Base-by-base conservation (phyloP, 2,329 filamentous ascomycete genomes). In the Emericellopsis atlantica region DNA sequence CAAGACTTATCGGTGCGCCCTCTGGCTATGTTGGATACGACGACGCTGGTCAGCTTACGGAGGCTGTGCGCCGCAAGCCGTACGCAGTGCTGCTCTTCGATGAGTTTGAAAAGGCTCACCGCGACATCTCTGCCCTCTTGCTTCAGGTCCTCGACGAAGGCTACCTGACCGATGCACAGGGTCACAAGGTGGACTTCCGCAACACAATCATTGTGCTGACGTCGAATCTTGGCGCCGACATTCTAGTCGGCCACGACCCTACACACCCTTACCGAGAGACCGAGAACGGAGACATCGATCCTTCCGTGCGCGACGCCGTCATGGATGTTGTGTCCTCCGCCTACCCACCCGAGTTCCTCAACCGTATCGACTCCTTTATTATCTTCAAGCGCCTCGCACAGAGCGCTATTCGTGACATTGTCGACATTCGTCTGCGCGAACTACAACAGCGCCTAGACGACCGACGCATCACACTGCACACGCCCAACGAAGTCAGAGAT, bases 191-290 rank as follows among this genome's bases (percentile, higher is more conserved):
- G 44, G 92, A 96, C 57, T 96, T 96, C 69, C 76, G 84, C 45
- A 96, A 95, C 61, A 95, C 90, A 7, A 84, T 96, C 53, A 95
- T 96, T 49, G 90, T 96, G 3, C 73, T 98, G 42, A 96, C 92
- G 0, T 95, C 88, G 32, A 98, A 98, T 58, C 74, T 98, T 2
- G 92, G 92, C 32, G 89, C 92, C 12, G 79, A 95, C 43, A 90
- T 94, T 39, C 80, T 98, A 10, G 84, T 95, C 15, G 84, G 81
- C 31, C 77, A 79, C 37, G 74, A 90, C 52, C 70, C 74, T 2
- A 55, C 76, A 7, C 73, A 82, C 50, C 72, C 76, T 1, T 77
- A 81, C 62, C 74, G 72, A 42, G 74, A 81, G 46, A 73, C 71
- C 4, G 54, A 68, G 1, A 71, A 76, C 38, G 80, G 82, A 33